phyloP scores from a whole-genome alignment of 169 alveolate species.

The Eimeria maxima region DNA sequence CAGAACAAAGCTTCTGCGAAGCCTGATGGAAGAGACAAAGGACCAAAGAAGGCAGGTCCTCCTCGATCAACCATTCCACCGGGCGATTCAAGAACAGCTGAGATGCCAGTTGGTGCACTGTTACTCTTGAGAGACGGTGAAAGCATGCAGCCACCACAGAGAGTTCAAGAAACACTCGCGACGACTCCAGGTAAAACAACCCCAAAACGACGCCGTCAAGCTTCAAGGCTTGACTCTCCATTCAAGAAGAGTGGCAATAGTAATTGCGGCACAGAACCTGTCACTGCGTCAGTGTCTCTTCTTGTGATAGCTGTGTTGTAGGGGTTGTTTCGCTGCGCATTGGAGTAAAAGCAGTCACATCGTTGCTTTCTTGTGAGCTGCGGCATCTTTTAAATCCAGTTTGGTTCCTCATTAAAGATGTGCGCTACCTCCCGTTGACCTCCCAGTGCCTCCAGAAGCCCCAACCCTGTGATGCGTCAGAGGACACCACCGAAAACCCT shows the following conservation, averaged over 20 bases:
- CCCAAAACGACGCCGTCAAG: neutral
- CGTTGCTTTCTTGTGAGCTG: constrained; percentile 59
- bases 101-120: constrained; percentile 51
- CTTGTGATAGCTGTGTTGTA: constrained; percentile 16
- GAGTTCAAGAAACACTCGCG: constrained; percentile 22
- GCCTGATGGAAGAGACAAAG: constrained; percentile 38
- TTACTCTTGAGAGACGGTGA: constrained; percentile 43
- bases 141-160: constrained; percentile 44
- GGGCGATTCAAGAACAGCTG: constrained; percentile 45
- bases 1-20: constrained; percentile 34
- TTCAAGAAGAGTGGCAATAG: neutral
- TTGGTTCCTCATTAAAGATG: constrained; percentile 68
- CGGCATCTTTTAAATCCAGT: constrained; percentile 67
- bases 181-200: constrained; percentile 4
- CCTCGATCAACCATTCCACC: constrained; percentile 50
- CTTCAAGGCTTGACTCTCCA: neutral
- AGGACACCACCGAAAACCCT: neutral
- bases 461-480: neutral
- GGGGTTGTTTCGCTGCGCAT: constrained; percentile 51
- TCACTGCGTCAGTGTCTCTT: neutral
- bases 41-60: neutral
- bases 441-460: neutral
- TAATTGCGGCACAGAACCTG: neutral
- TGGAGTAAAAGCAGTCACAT: constrained; percentile 22
- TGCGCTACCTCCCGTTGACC: constrained; percentile 25